A percentile compares a stretch with the other conserved stretches of the same genome.
These are phyloP conservation scores for Aspergillus nanangensis DNA, from an alignment of 495 filamentous ascomycete species.

Conservation along the genomic window DNA sequence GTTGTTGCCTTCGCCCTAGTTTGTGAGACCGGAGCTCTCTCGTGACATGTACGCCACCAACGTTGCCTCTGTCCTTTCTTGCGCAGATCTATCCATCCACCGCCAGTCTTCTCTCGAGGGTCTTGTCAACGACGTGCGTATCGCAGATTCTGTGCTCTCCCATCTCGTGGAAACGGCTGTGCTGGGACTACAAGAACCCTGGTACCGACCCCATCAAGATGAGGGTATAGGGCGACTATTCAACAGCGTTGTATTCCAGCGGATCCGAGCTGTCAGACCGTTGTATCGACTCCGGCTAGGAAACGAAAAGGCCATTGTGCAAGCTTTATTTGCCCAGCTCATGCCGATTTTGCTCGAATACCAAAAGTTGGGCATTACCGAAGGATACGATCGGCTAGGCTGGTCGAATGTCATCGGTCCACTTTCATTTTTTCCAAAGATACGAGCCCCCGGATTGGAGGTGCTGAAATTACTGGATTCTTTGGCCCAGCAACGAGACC, in stretches of 20 bases:
- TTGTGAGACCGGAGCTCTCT: not conserved
- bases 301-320: not conserved
- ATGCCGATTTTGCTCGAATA: not conserved
- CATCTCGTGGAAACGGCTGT: not conserved
- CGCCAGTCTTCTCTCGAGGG: not conserved
- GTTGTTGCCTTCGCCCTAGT: not conserved
- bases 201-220: not conserved
- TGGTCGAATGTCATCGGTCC: not conserved
- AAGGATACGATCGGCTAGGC: not conserved
- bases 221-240: not conserved
- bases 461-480: not conserved
- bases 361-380: not conserved
- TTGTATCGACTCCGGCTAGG: not conserved
- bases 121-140: not conserved
- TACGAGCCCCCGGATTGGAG: not conserved
- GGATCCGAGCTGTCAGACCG: not conserved
- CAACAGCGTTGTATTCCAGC: not conserved
- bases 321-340: not conserved
- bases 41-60: not conserved
- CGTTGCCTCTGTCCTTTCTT: not conserved
- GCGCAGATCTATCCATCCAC: not conserved
- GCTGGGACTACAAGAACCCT: not conserved
- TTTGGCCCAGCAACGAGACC: not conserved
- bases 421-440: not conserved
- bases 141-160: not conserved